phyloP scores from a whole-genome alignment of 495 filamentous ascomycete genomes.

The Penicillium robsamsonii region DNA sequence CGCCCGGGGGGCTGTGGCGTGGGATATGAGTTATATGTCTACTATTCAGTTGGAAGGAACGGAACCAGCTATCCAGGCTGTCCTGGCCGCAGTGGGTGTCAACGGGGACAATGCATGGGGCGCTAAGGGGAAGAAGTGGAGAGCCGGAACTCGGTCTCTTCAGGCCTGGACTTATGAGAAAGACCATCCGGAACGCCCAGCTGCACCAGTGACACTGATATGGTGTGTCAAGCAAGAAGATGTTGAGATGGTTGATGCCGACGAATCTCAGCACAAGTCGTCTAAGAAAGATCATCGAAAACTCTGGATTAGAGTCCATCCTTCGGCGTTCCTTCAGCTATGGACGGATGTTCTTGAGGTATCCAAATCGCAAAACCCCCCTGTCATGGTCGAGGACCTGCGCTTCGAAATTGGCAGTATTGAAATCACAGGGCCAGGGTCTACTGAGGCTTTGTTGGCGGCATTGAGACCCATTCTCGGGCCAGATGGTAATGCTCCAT shows the following conservation, averaged over 20 bases:
- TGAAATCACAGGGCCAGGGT: slow-evolving; percentile 78
- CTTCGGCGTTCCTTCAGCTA: slow-evolving; percentile 79
- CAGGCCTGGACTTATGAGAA: slow-evolving; percentile 63
- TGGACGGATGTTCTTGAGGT: slow-evolving; percentile 75
- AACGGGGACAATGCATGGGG: slow-evolving; percentile 58
- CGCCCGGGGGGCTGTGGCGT: slow-evolving; percentile 66
- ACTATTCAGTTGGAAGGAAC: slow-evolving; percentile 76
- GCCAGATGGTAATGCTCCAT: slow-evolving; percentile 22
- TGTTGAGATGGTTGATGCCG: slow-evolving; percentile 34
- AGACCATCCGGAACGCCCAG: slow-evolving; percentile 51
- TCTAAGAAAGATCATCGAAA: slow-evolving; percentile 52
- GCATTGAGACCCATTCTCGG: slow-evolving; percentile 58
- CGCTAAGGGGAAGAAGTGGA: slow-evolving; percentile 68
- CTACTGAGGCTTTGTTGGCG: slow-evolving; percentile 75
- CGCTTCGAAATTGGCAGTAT: slow-evolving; percentile 95
- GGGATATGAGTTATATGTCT: slow-evolving; percentile 96
- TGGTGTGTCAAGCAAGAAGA: slow-evolving; percentile 55
- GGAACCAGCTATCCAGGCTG: slow-evolving; percentile 56
- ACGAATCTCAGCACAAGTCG: slow-evolving; percentile 19
- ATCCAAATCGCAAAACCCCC: slow-evolving; percentile 68
- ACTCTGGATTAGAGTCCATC: slow-evolving; percentile 76
- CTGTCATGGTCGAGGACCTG: slow-evolving; percentile 79
- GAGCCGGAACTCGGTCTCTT: slow-evolving; percentile 66
- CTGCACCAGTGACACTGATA: slow-evolving; percentile 75
- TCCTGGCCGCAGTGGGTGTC: slow-evolving; percentile 61